Percentiles rank a stretch among this genome's conserved stretches.
Conservation (phyloP, 345 rosid species). For the Combretum micranthum region DNA sequence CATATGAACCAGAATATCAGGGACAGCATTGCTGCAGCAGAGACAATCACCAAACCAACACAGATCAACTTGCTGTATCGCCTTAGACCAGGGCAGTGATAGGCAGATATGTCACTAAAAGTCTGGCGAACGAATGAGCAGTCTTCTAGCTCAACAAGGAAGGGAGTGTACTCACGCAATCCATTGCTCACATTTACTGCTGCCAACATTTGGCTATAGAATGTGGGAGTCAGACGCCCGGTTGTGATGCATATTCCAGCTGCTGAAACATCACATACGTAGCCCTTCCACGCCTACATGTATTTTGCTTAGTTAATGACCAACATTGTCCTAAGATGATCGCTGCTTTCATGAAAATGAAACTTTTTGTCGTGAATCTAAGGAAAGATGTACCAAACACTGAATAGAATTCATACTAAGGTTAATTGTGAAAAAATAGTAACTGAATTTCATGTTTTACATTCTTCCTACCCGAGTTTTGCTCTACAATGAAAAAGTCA, state of each 20-base stretch:
- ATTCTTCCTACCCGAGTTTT: too few species aligned
- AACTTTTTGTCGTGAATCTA: too few species aligned
- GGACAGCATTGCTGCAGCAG: slow-evolving; percentile 86
- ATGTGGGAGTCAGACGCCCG: slow-evolving; percentile 68
- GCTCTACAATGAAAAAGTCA: too few species aligned
- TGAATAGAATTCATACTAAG: too few species aligned
- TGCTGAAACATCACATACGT: slow-evolving; percentile 66
- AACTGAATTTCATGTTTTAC: too few species aligned
- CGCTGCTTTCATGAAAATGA: too few species aligned
- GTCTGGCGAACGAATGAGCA: slow-evolving; percentile 77
- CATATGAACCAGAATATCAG: slow-evolving; percentile 70
- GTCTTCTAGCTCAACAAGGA: slow-evolving; percentile 61
- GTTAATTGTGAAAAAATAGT: too few species aligned
- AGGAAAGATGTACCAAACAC: too few species aligned
- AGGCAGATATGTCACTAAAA: slow-evolving; percentile 44
- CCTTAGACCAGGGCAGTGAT: slow-evolving; percentile 64
- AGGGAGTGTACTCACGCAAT: slow-evolving; percentile 50
- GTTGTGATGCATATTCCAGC: slow-evolving; percentile 55
- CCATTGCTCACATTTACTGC: slow-evolving; percentile 51
- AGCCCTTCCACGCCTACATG: slow-evolving; percentile 65
- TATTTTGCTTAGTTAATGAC: neutral
- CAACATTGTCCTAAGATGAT: too few species aligned
- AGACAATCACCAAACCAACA: slow-evolving; percentile 59
- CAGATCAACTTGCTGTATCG: slow-evolving; percentile 56
- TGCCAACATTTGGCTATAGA: slow-evolving; percentile 64